Base-by-base conservation (phyloP, 345 rosid genomes). In the Trapa incisa region DNA sequence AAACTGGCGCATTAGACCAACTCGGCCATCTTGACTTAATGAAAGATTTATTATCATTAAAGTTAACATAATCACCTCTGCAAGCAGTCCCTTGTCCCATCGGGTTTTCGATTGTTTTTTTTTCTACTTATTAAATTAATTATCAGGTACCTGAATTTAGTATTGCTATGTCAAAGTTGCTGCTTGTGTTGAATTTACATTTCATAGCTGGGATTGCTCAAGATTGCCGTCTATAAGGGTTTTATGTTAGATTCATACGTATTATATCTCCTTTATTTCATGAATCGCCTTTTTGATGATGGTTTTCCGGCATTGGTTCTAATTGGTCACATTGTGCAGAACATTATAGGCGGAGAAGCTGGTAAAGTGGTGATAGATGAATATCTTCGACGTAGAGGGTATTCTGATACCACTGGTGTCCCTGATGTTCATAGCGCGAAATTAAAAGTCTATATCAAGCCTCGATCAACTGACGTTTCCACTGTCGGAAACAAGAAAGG, bases 1-100 rank as follows among this genome's bases (percentile, higher is more conserved):
- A 87, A 84, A 81, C 89, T 88, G 92, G 88, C 89, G 90, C 94
- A 90, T 87, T 83, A 83, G 94, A 87, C 92, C 94, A 87, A 86
- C 94, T 87, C 89, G 92, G 89, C 96, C 91, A 89, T 86, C 92
- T 86, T 89, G 96, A 87, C 96, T 3, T 22, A 22, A 22, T 22
- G 0, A 0, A 22, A 22, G 0, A 22, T 22, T 22, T 22, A 22
- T 22, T 22, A 22, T 22, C 29, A 0, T 0, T 22, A 22, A 22
- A 22, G 29, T 22, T 22, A 22, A 22, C 41, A 80, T n/a, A n/a
- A n/a, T n/a, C n/a, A n/a, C n/a, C n/a, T n/a, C n/a, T n/a, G n/a
- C n/a, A n/a, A n/a, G n/a, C n/a, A n/a, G 6, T 29, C 67, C 15
- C 15, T 0, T 36, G 3, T 41, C 43, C 43, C 0, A 11, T 10